Base-by-base conservation (phyloP, 1,284 basidiomycete genomes). In the Schizophyllum commune region DNA sequence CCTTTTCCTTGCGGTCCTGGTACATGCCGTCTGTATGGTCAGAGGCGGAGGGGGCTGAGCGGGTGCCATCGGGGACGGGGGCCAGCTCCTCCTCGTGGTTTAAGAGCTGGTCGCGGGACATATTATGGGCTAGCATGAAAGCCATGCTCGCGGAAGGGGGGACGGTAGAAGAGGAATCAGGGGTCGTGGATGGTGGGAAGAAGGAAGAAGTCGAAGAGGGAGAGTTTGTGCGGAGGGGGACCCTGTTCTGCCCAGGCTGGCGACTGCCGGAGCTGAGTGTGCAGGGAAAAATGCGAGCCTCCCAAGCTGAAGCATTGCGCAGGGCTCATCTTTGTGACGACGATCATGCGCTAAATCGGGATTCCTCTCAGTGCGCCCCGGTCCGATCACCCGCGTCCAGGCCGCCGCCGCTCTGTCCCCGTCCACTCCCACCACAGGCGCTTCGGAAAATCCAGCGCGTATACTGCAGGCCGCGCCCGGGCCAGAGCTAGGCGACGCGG, bases 1-100 rank as follows among this genome's bases (percentile, higher is more conserved):
- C 81, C 57, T 77, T 78, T 64, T 77, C 78, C 60, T 69, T 74
- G 62, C 9, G 39, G 17, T 47, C 39, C 39, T 17, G 39, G 13
- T 47, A 17, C 39, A 47, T 47, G 39, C 13, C 39, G 9, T 47
- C 39, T 17, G 39, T 4, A 19, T 55, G 9, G 53, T 55, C 53
- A 21, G 53, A 21, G 9, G 19, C 53, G 9, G 53, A 27, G 53
- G 53, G 53, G 9, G 27, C 53, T 55, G 53, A 55, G 53, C 20
- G 53, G 19, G 39, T 47, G 39, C 39, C 39, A 47, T 47, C 53
- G 19, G 53, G 53, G 53, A 19, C 19, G 20, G 53, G 11, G 13
- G 9, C 13, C 53, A 21, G 52, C 56, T 63, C 63, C 8, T 62
- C 65, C 56, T 66, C 63, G 19, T 61, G 60, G 39, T 47, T 47